A percentile compares a stretch with the other conserved stretches of the same genome.
phyloP scores from a whole-genome alignment of 1,284 basidiomycete species.

The Apiotrichum gamsii region DNA sequence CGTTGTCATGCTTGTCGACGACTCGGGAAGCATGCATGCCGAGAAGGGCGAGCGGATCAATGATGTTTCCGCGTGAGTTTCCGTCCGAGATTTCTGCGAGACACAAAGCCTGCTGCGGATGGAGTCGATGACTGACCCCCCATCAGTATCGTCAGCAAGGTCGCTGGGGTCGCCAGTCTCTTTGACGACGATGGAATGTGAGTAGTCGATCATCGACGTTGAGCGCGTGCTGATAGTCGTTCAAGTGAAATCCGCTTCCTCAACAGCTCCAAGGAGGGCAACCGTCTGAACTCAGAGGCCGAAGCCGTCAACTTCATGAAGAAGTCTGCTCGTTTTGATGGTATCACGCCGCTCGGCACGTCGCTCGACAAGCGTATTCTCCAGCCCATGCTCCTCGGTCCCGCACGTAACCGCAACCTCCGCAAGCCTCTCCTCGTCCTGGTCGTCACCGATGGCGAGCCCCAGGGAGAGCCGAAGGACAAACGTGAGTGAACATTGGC shows the following conservation, averaged over 20 bases:
- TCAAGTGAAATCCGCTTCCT: slow-evolving; percentile 46
- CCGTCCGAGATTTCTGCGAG: neutral
- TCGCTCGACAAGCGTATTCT: slow-evolving; percentile 3
- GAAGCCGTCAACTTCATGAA: slow-evolving; percentile 29
- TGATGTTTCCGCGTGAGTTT: slow-evolving; percentile 45
- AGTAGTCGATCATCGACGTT: slow-evolving; percentile 28
- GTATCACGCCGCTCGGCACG: slow-evolving; percentile 20
- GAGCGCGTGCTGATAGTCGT: slow-evolving; percentile 24
- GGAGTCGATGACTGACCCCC: neutral
- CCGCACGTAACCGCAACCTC: neutral
- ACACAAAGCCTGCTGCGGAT: neutral
- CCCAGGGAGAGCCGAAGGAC: neutral
- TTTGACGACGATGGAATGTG: slow-evolving; percentile 48
- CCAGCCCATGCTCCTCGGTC: slow-evolving; percentile 5
- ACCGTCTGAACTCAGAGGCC: slow-evolving; percentile 44
- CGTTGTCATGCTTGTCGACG: slow-evolving; percentile 45
- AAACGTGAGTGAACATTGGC: neutral
- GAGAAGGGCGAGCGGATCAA: slow-evolving; percentile 45
- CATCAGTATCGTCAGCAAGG: slow-evolving; percentile 38
- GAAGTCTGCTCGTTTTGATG: slow-evolving; percentile 31
- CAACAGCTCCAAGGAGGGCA: slow-evolving; percentile 47
- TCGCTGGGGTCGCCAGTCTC: slow-evolving; percentile 45
- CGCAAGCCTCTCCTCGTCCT: slow-evolving; percentile 29
- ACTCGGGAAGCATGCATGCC: slow-evolving; percentile 47
- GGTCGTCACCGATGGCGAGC: slow-evolving; percentile 38